Base-by-base conservation (phyloP, 495 filamentous ascomycete genomes). In the Arthonia radiata region DNA sequence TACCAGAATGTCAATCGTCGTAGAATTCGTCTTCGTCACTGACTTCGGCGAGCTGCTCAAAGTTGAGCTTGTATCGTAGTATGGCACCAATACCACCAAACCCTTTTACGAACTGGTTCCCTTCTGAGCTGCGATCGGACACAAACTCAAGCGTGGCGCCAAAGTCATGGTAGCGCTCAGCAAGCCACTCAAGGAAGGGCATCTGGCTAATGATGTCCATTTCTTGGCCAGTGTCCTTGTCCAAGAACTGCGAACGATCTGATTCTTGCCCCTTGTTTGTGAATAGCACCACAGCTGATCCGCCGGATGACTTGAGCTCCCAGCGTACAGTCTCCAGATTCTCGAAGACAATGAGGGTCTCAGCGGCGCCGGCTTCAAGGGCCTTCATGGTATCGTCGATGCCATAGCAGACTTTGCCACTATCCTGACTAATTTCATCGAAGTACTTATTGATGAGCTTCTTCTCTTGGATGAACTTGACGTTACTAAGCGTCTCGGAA, bases 401-500 rank as follows among this genome's bases (percentile, higher is more conserved):
- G 57, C 86, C 83, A 46, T 97, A 97, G 57, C 86, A 97, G 34
- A 97, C 67, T 41, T 74, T 81, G 32, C 86, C 86, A 25, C 70
- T 83, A 40, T 97, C 89, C 44, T 91, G 81, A 39, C 77, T 90
- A 43, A 97, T 93, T 53, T 97, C 81, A 45, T 94, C 78, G 42
- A 97, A 97, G 61, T 97, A 97, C 40, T 71, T 80, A 41, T 80
- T 78, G 43, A 97, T 97, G 27, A 97, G 64, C 59, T 90, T 93
- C 73, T 97, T 97, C 63, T 97, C 86, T 50, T 97, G 86, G 47
- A 97, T 91, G 50, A 97, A 97, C 51, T 97, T 97, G 58, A 97
- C 86, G 39, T 91, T 94, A 50, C 80, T 72, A 25, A 97, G 61
- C n/a, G 86, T 94, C 59, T 97, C 89, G 8, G 77, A 59, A 16